Percentiles rank a stretch among this genome's conserved stretches.
Conservation (phyloP, 176 grass and related monocot species). For the barley (Hordeum vulgare) region MorexV3_pseudomolecules_assembly NC_058519.1:108700881-108701380, state of each 20-base stretch:
- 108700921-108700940: background rate
- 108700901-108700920: background rate
- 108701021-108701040: background rate
- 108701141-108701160: background rate
- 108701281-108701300: background rate
- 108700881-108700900: background rate
- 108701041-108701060: background rate
- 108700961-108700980: background rate
- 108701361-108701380: no score
- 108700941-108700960: slow-evolving; percentile 13
- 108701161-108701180: background rate
- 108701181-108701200: background rate
- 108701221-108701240: background rate
- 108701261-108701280: background rate
- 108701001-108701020: slow-evolving; percentile 28
- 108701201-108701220: background rate
- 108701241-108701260: background rate
- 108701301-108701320: background rate
- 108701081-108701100: background rate
- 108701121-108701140: background rate
- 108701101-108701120: background rate
- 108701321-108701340: background rate
- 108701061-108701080: background rate
- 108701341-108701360: no score
- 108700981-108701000: background rate